phyloP scores from a whole-genome alignment of 148 eudicot species.

The Selenicereus undatus region DNA sequence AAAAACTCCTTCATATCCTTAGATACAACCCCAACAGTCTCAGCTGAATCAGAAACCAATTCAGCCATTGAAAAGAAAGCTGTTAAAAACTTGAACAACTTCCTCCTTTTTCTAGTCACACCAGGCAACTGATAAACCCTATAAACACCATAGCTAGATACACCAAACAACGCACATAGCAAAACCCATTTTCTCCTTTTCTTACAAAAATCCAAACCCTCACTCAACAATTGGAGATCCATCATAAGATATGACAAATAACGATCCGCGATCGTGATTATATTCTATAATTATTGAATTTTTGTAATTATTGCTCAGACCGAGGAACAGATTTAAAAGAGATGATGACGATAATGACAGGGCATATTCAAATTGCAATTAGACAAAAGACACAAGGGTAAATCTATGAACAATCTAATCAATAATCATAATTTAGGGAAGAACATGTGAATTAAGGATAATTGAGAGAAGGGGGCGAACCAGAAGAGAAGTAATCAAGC shows the following conservation, averaged over 20 bases:
- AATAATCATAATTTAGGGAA: too few relatives aligned
- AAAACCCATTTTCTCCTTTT: conserved; percentile 55
- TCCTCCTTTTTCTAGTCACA: conserved; percentile 51
- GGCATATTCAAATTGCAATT: background rate
- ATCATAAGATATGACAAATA: conserved; percentile 11
- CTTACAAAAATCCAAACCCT: conserved; percentile 35
- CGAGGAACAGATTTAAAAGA: background rate
- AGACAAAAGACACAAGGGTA: background rate
- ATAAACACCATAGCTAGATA: conserved; percentile 63
- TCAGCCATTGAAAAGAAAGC: conserved; percentile 50
- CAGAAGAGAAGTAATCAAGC: background rate
- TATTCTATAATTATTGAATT: background rate
- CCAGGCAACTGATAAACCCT: conserved; percentile 53
- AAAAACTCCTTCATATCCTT: conserved; percentile 72
- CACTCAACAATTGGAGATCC: conserved; percentile 41
- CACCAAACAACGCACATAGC: conserved; percentile 48
- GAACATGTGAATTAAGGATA: background rate
- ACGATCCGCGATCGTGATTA: background rate
- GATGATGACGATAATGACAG: background rate
- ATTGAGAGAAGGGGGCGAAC: conserved; percentile 10
- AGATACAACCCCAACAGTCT: conserved; percentile 52
- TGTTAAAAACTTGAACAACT: conserved; percentile 41
- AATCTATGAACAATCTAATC: background rate
- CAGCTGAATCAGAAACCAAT: conserved; percentile 68
- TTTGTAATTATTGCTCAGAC: background rate